Conservation (phyloP, 192 early-diverging fungal species). For the Chytriomyces confervae region DNA sequence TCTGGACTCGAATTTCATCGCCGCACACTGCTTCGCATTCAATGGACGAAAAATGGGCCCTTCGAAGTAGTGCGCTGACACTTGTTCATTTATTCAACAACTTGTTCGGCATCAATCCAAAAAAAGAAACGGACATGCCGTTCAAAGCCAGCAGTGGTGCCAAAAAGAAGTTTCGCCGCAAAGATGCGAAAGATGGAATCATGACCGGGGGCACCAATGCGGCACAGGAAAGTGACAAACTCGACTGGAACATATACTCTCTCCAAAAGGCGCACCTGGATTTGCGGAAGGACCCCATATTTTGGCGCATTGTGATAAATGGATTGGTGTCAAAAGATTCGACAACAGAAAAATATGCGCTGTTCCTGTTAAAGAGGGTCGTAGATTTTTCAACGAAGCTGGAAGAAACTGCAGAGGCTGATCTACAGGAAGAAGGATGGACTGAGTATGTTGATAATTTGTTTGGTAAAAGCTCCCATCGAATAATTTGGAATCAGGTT, state of each 20-base stretch:
- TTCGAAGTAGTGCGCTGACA: neutral
- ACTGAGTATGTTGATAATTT: too few species aligned
- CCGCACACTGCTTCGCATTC: too few species aligned
- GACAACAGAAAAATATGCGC: constrained; percentile 24
- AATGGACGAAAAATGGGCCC: neutral
- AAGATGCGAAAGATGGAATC: constrained; percentile 27
- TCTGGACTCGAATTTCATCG: too few species aligned
- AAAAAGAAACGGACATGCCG: neutral
- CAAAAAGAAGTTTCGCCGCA: constrained; percentile 7
- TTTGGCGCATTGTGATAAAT: constrained; percentile 26
- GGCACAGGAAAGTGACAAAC: neutral
- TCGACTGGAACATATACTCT: neutral
- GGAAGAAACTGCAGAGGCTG: neutral
- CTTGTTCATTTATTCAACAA: constrained; percentile 19
- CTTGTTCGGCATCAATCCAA: constrained; percentile 14
- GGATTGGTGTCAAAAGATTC: constrained; percentile 27
- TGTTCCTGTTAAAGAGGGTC: constrained; percentile 42
- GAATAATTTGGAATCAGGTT: neutral
- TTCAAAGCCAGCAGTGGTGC: neutral
- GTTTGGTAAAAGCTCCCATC: too few species aligned
- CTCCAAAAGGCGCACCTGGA: neutral
- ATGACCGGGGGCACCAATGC: neutral
- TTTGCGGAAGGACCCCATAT: constrained; percentile 6
- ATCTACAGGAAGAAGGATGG: too few species aligned
- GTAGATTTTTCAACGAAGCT: constrained; percentile 31